Percentiles rank a stretch among this genome's conserved stretches.
phyloP scores from a whole-genome alignment of 768 basidiomycete genomes.

The Postia placenta region DNA sequence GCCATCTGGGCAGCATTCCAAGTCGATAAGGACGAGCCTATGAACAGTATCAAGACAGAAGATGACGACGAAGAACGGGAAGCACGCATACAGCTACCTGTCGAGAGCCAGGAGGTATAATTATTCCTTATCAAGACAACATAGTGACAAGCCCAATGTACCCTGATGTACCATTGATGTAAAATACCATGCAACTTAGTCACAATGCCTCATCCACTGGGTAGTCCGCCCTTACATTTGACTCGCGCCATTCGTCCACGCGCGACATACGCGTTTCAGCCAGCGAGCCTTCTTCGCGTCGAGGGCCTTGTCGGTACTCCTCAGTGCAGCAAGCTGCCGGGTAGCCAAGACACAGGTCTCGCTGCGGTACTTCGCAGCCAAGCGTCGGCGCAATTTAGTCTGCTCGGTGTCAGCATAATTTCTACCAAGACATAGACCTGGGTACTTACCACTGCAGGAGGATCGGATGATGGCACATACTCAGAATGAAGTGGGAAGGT shows the following conservation, averaged over 20 bases:
- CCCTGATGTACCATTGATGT: no score
- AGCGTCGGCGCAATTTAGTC: conserved; percentile 36
- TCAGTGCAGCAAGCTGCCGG: conserved; percentile 34
- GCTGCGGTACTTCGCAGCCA: conserved; percentile 41
- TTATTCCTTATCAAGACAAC: no score
- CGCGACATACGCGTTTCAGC: conserved; percentile 51
- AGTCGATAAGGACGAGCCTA: neutral
- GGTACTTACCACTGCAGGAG: neutral
- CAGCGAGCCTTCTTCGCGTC: conserved; percentile 43
- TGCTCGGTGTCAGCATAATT: conserved; percentile 11
- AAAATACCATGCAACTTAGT: no score
- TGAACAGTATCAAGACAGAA: neutral
- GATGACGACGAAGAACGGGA: conserved; percentile 16
- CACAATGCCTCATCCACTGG: no score
- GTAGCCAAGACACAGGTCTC: conserved; percentile 48
- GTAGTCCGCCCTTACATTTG: neutral
- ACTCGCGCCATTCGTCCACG: conserved; percentile 21
- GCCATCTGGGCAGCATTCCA: conserved; percentile 26
- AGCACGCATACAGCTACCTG: conserved; percentile 9
- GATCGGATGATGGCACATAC: neutral
- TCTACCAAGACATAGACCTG: neutral
- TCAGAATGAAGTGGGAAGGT: neutral
- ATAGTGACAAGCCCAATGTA: no score
- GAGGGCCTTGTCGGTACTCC: conserved; percentile 26
- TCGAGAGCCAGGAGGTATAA: no score